These are phyloP conservation scores for Magnaporthales sp. DNA, from an alignment of 2,329 filamentous ascomycete genomes.

Conservation along the genomic window DNA sequence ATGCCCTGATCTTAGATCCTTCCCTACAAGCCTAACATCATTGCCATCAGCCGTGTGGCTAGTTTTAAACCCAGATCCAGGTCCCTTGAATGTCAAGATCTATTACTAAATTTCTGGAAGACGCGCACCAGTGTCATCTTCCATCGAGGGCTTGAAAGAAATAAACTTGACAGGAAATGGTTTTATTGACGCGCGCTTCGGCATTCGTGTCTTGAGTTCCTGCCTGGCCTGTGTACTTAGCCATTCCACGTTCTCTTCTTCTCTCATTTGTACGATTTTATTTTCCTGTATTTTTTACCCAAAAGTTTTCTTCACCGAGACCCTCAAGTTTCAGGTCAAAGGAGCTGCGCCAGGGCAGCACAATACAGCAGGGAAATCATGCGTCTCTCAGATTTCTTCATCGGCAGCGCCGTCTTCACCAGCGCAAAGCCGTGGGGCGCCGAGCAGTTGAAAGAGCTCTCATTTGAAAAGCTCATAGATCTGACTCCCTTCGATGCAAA, in stretches of 20 bases:
- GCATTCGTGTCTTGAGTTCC: background rate
- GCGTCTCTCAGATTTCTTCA: background rate
- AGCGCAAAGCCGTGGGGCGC: background rate
- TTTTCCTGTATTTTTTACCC: background rate
- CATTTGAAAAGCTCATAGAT: background rate
- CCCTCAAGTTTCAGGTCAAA: background rate
- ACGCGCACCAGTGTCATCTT: background rate
- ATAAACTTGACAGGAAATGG: background rate
- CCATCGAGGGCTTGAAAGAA: background rate
- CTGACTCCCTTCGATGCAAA: conserved; percentile 1
- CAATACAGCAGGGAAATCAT: background rate
- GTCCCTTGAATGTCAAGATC: background rate
- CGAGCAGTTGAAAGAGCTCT: background rate
- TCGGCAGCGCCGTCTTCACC: background rate
- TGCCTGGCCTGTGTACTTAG: background rate
- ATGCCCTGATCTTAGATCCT: background rate
- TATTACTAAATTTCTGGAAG: background rate
- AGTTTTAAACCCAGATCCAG: background rate
- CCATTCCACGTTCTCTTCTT: background rate
- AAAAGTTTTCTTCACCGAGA: background rate
- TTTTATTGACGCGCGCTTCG: background rate
- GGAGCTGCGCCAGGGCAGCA: background rate
- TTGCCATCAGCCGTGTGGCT: background rate
- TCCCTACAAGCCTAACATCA: background rate
- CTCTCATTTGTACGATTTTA: background rate